Evolutionary conservation across 2,329 filamentous ascomycete species (phyloP).

Genomic region (Ophiocordyceps camponoti-leonardi): DNA sequence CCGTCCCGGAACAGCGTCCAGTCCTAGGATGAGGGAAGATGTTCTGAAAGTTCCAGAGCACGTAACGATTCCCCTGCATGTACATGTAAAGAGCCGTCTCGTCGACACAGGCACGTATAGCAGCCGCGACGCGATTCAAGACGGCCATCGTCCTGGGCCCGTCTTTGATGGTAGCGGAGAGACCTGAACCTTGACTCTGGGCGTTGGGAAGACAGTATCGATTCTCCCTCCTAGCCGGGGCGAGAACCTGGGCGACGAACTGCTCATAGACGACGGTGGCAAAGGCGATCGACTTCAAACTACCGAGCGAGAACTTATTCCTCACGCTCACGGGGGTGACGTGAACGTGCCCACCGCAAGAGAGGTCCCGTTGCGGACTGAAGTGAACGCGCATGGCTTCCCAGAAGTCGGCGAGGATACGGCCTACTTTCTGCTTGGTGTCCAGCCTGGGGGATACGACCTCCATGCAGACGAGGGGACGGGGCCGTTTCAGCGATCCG

Average conservation of each 20-base stretch:
- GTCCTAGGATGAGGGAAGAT: slow-evolving; percentile 19
- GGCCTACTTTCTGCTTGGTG: slow-evolving; percentile 14
- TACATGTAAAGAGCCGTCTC: slow-evolving; percentile 17
- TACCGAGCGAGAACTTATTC: slow-evolving; percentile 17
- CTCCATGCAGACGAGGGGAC: slow-evolving; percentile 21
- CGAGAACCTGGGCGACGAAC: slow-evolving; percentile 14
- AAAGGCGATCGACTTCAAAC: slow-evolving; percentile 20
- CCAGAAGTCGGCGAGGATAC: slow-evolving; percentile 21
- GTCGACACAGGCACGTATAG: slow-evolving; percentile 9
- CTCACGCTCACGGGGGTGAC: slow-evolving; percentile 16
- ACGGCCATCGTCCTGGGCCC: slow-evolving; percentile 10
- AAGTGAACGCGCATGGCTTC: slow-evolving; percentile 24
- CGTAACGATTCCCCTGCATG: slow-evolving; percentile 21
- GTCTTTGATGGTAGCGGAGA: slow-evolving; percentile 9
- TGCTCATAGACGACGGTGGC: slow-evolving; percentile 17
- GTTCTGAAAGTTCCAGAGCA: slow-evolving; percentile 23
- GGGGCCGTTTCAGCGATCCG: slow-evolving; percentile 19
- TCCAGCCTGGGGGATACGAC: slow-evolving; percentile 21
- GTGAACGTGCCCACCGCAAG: slow-evolving; percentile 22
- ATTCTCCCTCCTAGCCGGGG: slow-evolving; percentile 16
- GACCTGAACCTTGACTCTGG: slow-evolving; percentile 12
- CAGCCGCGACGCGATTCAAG: slow-evolving; percentile 12
- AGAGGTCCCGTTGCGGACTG: slow-evolving; percentile 15
- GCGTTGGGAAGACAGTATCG: slow-evolving; percentile 18
- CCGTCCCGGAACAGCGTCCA: slow-evolving; percentile 17